phyloP scores from a whole-genome alignment of 208 protist species.

The Leishmania gerbilli region DNA sequence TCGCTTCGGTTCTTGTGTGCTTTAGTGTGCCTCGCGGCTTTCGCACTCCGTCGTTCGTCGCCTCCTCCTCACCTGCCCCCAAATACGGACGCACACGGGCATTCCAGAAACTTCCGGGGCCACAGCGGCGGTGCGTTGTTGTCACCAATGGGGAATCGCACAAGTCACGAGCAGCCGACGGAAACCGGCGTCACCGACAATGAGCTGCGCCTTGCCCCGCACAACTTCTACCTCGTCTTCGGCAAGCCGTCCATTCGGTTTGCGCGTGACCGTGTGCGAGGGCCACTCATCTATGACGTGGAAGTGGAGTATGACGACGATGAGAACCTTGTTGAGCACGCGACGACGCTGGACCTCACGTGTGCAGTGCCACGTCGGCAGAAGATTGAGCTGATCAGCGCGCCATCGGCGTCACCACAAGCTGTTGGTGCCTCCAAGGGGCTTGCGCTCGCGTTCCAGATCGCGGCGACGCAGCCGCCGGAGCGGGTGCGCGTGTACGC shows the following conservation, averaged over 20 bases:
- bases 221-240: conserved; percentile 65
- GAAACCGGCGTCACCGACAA: conserved; percentile 9
- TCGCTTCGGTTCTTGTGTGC: background rate
- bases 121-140: background rate
- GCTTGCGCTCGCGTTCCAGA: conserved; percentile 20
- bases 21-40: background rate
- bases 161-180: conserved; percentile 14
- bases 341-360: conserved; percentile 47
- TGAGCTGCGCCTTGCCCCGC: conserved; percentile 35
- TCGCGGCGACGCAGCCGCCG: conserved; percentile 18
- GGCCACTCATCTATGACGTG: conserved; percentile 68
- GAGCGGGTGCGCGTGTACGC: conserved; percentile 22
- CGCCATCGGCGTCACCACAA: background rate
- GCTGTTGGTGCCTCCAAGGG: conserved; percentile 3
- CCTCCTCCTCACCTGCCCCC: background rate
- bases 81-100: background rate
- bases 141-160: conserved; percentile 14
- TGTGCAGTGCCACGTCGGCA: conserved; percentile 28
- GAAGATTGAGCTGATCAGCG: conserved; percentile 18
- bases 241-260: conserved; percentile 64
- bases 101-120: background rate
- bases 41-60: background rate
- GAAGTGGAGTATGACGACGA: conserved; percentile 50
- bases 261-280: conserved; percentile 30
- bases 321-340: conserved; percentile 40